phyloP scores from a whole-genome alignment of 2,329 filamentous ascomycete genomes.

The Colletotrichum sojae region DNA sequence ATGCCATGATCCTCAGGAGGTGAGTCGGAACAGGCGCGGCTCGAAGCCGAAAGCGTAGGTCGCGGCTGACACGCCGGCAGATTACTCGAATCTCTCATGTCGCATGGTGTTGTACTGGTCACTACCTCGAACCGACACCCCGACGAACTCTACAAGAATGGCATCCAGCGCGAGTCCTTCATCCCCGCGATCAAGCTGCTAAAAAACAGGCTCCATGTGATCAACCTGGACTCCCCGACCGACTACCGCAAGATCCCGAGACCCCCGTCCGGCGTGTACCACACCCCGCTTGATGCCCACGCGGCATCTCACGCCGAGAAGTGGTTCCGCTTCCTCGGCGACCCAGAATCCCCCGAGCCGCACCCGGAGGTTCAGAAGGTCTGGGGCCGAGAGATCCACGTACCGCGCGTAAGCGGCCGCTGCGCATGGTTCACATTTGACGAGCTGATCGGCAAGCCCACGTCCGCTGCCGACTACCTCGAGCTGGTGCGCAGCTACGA shows the following conservation, averaged over 20 bases:
- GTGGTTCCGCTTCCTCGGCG: conserved; percentile 96
- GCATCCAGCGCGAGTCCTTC: conserved; percentile 95
- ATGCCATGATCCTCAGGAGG: conserved; percentile 96
- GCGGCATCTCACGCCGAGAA: conserved; percentile 88
- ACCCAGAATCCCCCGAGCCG: conserved; percentile 81
- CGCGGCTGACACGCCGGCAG: conserved; percentile 52
- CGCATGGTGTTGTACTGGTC: conserved; percentile 94
- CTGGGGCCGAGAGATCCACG: conserved; percentile 91
- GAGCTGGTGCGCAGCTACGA: conserved; percentile 93
- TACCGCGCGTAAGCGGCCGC: conserved; percentile 88
- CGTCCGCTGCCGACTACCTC: conserved; percentile 94
- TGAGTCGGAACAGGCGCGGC: conserved; percentile 48
- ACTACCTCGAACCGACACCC: conserved; percentile 98
- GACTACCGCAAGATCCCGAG: conserved; percentile 98
- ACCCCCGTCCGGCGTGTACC: conserved; percentile 93
- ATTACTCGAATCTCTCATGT: conserved; percentile 91
- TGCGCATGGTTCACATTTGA: conserved; percentile 94
- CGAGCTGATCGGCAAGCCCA: conserved; percentile 89
- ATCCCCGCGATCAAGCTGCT: conserved; percentile 95
- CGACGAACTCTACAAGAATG: conserved; percentile 97
- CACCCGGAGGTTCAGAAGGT: conserved; percentile 85
- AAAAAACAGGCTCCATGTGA: conserved; percentile 85
- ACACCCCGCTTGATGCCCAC: conserved; percentile 85
- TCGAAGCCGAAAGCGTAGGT: neutral
- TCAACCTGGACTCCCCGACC: conserved; percentile 94